Conservation (phyloP, 495 filamentous ascomycete genomes). For the Neurospora tetraspora region DNA sequence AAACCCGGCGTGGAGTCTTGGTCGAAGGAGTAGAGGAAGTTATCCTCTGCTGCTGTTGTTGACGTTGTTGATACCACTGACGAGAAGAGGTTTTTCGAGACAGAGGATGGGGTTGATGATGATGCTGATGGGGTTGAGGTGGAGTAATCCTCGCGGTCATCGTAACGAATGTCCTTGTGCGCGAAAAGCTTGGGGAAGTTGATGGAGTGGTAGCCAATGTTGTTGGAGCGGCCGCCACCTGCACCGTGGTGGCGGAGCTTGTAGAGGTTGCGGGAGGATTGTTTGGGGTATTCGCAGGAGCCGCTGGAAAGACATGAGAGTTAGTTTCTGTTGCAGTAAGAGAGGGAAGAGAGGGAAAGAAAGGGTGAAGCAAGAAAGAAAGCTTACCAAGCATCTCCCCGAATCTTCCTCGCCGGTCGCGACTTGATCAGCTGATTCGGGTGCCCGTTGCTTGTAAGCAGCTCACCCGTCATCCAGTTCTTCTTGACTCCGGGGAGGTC, state of each 20-base stretch:
- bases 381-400: conserved; percentile 5
- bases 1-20: conserved; percentile 25
- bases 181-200: conserved; percentile 26
- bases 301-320: background rate
- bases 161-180: conserved; percentile 23
- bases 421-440: conserved; percentile 19
- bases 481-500: conserved; percentile 14
- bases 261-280: background rate
- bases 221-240: conserved; percentile 7
- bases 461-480: conserved; percentile 4
- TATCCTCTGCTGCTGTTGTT: conserved; percentile 18
- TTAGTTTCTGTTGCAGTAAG: background rate
- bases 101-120: conserved; percentile 3
- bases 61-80: background rate
- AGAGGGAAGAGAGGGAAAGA: background rate
- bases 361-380: background rate
- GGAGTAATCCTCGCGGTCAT: background rate
- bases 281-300: background rate
- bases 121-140: background rate
- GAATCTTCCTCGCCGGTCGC: conserved; percentile 14
- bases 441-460: conserved; percentile 8
- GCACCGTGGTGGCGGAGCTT: background rate
- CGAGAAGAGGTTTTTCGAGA: conserved; percentile 19
- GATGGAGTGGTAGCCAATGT: conserved; percentile 21
- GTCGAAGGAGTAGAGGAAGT: conserved; percentile 37